Percentiles rank a stretch among this genome's conserved stretches.
These are phyloP conservation scores for Cucurbita moschata DNA, from an alignment of 306 rosid genomes.

Conservation along the genomic window DNA sequence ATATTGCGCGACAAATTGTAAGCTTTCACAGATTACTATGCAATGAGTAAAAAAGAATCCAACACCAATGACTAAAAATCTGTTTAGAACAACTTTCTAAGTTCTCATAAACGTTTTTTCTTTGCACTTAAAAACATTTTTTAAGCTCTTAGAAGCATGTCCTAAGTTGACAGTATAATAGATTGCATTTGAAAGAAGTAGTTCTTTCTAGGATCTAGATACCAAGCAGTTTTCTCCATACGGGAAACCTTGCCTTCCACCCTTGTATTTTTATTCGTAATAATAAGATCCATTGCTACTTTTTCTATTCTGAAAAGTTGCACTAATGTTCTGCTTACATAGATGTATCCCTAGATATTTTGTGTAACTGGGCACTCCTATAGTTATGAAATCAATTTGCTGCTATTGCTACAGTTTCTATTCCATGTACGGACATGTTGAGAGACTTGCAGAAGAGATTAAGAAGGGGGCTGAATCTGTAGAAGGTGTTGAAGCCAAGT, in stretches of 20 bases:
- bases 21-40: neutral
- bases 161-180: neutral
- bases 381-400: neutral
- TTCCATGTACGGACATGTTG: conserved; percentile 94
- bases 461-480: conserved; percentile 79
- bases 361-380: neutral
- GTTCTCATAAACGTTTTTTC: neutral
- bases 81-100: neutral
- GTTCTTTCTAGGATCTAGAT: neutral
- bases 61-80: neutral
- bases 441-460: conserved; percentile 77
- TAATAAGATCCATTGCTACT: neutral
- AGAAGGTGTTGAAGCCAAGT: conserved; percentile 77
- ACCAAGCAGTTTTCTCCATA: neutral
- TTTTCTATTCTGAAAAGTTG: neutral
- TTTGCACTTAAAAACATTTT: too few relatives aligned
- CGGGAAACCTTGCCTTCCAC: neutral
- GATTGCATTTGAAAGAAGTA: neutral
- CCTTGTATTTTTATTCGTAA: neutral
- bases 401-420: conserved; percentile 49
- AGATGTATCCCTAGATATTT: neutral
- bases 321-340: neutral
- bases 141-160: neutral
- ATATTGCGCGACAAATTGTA: neutral
- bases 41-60: neutral